Conservation (phyloP, 768 basidiomycete species). For the Russula lepida region DNA sequence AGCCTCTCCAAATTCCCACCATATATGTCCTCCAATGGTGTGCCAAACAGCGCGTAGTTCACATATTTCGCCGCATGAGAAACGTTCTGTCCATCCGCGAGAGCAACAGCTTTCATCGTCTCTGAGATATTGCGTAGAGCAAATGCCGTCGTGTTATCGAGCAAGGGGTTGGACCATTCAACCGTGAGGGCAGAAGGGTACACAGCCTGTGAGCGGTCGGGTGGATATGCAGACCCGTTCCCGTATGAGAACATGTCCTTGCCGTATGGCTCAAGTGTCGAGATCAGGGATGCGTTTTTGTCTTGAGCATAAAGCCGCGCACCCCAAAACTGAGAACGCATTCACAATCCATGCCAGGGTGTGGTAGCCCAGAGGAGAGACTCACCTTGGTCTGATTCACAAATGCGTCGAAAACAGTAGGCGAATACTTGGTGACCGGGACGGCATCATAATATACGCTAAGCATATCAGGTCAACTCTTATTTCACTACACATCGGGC, state of each 20-base stretch:
- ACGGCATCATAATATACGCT: neutral
- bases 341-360: neutral
- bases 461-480: neutral
- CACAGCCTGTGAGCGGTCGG: too few species aligned
- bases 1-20: too few species aligned
- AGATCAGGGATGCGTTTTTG: too few species aligned
- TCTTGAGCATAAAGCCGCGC: too few species aligned
- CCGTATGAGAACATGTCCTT: conserved; percentile 1
- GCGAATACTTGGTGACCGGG: neutral
- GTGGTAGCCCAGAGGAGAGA: neutral
- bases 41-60: too few species aligned
- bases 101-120: too few species aligned
- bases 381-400: neutral
- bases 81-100: too few species aligned
- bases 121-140: too few species aligned
- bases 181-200: neutral
- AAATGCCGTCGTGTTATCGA: conserved; percentile 36
- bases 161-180: conserved; percentile 16
- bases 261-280: too few species aligned
- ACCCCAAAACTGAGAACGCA: neutral
- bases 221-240: conserved; percentile 10
- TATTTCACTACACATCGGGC: neutral
- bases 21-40: too few species aligned
- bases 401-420: neutral
- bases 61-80: too few species aligned